Conservation (phyloP, 139 green algal genomes). For the Desmodesmus armatus region DNA sequence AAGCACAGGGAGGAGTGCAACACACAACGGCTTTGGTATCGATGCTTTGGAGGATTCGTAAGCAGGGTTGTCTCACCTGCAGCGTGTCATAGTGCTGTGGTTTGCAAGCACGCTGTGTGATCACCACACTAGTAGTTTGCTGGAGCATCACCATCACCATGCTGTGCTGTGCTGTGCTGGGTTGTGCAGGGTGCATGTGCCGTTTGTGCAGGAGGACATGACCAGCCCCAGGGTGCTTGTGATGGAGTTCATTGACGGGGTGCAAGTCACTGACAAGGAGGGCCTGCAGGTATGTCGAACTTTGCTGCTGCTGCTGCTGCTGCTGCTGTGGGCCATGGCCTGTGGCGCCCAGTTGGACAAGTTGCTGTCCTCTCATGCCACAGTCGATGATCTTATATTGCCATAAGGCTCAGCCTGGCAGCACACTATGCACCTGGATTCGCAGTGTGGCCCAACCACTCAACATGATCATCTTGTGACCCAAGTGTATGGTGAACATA, state of each 20-base stretch:
- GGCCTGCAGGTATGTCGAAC: slow-evolving; percentile 39
- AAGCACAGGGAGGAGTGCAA: not conserved
- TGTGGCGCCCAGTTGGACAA: no score
- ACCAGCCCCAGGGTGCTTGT: slow-evolving; percentile 78
- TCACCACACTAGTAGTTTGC: not conserved
- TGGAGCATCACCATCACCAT: not conserved
- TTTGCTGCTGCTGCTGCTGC: not conserved
- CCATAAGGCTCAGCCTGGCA: no score
- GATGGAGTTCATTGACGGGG: slow-evolving; percentile 91
- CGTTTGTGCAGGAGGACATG: slow-evolving; percentile 60
- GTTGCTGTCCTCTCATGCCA: no score
- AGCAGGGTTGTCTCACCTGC: no score
- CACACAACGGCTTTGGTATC: no score
- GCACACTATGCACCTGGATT: no score
- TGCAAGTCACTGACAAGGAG: slow-evolving; percentile 38
- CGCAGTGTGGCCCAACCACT: no score
- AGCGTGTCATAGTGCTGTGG: no score
- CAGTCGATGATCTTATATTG: no score
- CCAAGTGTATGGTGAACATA: not conserved
- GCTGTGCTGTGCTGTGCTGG: not conserved
- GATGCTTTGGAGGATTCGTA: no score
- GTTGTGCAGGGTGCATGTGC: slow-evolving; percentile 67
- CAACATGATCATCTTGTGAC: not conserved
- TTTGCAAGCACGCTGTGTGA: no score
- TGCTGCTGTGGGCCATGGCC: no score